Conservation (phyloP, 2,329 filamentous ascomycete genomes). For the Anthostomella pinea region DNA sequence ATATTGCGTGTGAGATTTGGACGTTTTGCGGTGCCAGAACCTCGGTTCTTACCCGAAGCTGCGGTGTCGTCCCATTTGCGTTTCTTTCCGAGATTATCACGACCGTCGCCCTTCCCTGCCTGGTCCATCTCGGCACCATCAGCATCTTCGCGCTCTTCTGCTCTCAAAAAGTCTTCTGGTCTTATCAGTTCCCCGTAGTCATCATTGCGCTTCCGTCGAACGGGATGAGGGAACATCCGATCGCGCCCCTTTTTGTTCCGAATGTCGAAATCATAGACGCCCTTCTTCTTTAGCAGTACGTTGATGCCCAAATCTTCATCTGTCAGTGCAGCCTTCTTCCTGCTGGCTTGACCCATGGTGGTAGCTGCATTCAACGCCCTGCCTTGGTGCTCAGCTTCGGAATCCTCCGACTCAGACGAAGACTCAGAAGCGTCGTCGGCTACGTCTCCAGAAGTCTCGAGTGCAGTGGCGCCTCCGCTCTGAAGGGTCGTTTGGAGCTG, state of each 20-base stretch:
- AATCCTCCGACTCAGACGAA: conserved; percentile 82
- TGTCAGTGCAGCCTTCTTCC: conserved; percentile 81
- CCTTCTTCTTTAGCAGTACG: conserved; percentile 81
- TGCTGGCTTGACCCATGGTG: conserved; percentile 76
- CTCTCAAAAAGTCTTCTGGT: conserved; percentile 88
- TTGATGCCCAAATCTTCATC: conserved; percentile 93
- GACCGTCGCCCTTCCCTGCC: conserved; percentile 45
- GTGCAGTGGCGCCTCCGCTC: conserved; percentile 60
- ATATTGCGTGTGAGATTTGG: conserved; percentile 44
- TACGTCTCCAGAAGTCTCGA: conserved; percentile 69
- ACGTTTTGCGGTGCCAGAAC: conserved; percentile 57
- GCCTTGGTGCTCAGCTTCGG: conserved; percentile 85
- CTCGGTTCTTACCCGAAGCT: conserved; percentile 39
- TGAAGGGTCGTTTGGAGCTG: conserved; percentile 82
- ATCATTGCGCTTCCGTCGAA: conserved; percentile 75
- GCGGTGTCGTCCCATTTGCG: conserved; percentile 81
- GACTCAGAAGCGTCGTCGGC: conserved; percentile 85
- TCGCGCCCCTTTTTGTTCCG: conserved; percentile 89
- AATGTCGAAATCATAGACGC: conserved; percentile 91
- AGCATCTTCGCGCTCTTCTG: conserved; percentile 80
- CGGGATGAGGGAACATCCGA: conserved; percentile 84
- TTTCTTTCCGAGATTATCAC: conserved; percentile 80
- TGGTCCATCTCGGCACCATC: conserved; percentile 62
- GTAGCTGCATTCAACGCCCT: conserved; percentile 87
- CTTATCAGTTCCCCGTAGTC: conserved; percentile 94